Percentiles rank a stretch among this genome's conserved stretches.
These are phyloP conservation scores for Aurifilum marmelostoma DNA, from an alignment of 2,329 filamentous ascomycete genomes.

Conservation along the genomic window DNA sequence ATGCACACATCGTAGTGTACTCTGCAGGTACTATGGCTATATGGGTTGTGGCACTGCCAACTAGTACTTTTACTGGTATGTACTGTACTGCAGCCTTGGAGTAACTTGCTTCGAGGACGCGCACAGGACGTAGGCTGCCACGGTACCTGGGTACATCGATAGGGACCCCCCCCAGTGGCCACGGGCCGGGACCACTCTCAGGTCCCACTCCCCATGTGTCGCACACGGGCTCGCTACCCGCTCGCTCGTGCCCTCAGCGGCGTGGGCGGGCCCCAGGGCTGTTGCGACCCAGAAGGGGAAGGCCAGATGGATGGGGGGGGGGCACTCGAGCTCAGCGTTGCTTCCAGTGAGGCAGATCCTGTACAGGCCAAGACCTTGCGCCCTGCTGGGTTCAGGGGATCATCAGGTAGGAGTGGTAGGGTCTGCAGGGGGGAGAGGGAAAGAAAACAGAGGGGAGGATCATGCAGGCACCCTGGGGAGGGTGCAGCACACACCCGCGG, in stretches of 20 bases:
- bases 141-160: not conserved
- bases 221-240: constrained; percentile 18
- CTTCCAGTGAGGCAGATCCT: constrained; percentile 1
- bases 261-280: constrained; percentile 3
- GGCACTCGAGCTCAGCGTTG: constrained; percentile 2
- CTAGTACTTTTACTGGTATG: not conserved
- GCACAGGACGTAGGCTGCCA: not conserved
- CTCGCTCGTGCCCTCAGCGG: constrained; percentile 14
- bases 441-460: constrained; percentile 3
- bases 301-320: not conserved
- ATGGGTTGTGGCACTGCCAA: not conserved
- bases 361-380: constrained; percentile 5
- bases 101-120: not conserved
- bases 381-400: constrained; percentile 13
- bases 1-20: not conserved
- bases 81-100: not conserved
- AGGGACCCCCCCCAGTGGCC: not conserved
- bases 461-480: not conserved
- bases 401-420: constrained; percentile 11
- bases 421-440: constrained; percentile 8
- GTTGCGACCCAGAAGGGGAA: constrained; percentile 8
- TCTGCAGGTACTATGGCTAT: not conserved
- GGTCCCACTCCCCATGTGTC: constrained; percentile 15
- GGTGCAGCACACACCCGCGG: not conserved
- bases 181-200: constrained; percentile 11